These are phyloP conservation scores for Penicillium sclerotiorum DNA, from an alignment of 2,329 filamentous ascomycete species.

Conservation along the genomic window DNA sequence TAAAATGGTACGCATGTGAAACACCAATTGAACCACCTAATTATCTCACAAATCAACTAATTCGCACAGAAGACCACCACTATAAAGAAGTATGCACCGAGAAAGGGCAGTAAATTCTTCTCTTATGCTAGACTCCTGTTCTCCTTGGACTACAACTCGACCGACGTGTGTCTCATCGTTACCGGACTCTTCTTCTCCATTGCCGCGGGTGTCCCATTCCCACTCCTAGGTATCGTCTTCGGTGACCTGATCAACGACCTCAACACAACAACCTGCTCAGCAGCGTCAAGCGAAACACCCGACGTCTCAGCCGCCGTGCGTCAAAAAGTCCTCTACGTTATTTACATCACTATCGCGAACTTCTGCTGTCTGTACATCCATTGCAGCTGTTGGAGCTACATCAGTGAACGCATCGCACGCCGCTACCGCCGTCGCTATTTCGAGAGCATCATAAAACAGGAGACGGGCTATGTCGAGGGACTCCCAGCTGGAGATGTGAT, in stretches of 20 bases:
- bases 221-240: conserved; percentile 43
- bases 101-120: conserved; percentile 27
- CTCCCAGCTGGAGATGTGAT: conserved; percentile 64
- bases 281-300: conserved; percentile 9
- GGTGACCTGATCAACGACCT: conserved; percentile 44
- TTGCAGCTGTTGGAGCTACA: conserved; percentile 64
- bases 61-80: neutral
- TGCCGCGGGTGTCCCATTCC: conserved; percentile 42
- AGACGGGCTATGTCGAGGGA: conserved; percentile 66
- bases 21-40: neutral
- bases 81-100: conserved; percentile 20
- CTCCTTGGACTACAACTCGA: conserved; percentile 30
- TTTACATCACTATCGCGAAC: conserved; percentile 66
- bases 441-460: conserved; percentile 60
- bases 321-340: conserved; percentile 61
- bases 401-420: conserved; percentile 64
- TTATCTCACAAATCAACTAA: neutral
- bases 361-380: conserved; percentile 67
- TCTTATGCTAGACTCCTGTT: conserved; percentile 29
- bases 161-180: conserved; percentile 31
- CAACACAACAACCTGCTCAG: conserved; percentile 34
- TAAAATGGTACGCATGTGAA: neutral
- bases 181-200: conserved; percentile 35
- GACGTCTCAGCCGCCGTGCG: conserved; percentile 22
- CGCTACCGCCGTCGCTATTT: conserved; percentile 65